phyloP scores from a whole-genome alignment of 257 asterid species.

The Solanum paucissectum region DNA sequence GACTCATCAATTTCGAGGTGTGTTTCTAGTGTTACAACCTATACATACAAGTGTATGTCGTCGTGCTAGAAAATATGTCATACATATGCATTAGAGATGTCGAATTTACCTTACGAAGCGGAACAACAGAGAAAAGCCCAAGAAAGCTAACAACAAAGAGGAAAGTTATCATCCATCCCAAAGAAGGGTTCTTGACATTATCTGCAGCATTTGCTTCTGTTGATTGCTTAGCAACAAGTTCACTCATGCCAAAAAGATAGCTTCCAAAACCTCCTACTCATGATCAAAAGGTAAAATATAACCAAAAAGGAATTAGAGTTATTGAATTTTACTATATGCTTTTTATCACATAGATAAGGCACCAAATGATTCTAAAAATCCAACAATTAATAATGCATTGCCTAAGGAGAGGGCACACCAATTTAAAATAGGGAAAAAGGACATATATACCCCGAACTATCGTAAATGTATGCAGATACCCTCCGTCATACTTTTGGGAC shows the following conservation, averaged over 20 bases:
- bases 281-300: neutral
- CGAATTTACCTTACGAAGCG: slow-evolving; percentile 46
- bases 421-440: neutral
- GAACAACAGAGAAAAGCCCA: slow-evolving; percentile 58
- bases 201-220: slow-evolving; percentile 18
- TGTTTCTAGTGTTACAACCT: neutral
- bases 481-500: too few relatives aligned
- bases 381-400: neutral
- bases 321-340: neutral
- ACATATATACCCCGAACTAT: too few relatives aligned
- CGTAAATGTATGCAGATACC: too few relatives aligned
- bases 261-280: slow-evolving; percentile 64
- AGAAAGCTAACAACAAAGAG: slow-evolving; percentile 56
- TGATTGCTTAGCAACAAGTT: slow-evolving; percentile 28
- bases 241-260: slow-evolving; percentile 57
- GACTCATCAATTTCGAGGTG: neutral
- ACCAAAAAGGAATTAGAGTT: neutral
- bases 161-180: slow-evolving; percentile 59
- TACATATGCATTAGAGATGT: neutral
- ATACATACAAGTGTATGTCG: neutral
- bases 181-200: slow-evolving; percentile 27
- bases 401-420: neutral
- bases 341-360: neutral
- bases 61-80: neutral
- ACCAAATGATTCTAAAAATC: neutral